Percentiles rank a stretch among this genome's conserved stretches.
phyloP scores from a whole-genome alignment of 2,329 filamentous ascomycete species.

The Trichoderma aggressivum region DNA sequence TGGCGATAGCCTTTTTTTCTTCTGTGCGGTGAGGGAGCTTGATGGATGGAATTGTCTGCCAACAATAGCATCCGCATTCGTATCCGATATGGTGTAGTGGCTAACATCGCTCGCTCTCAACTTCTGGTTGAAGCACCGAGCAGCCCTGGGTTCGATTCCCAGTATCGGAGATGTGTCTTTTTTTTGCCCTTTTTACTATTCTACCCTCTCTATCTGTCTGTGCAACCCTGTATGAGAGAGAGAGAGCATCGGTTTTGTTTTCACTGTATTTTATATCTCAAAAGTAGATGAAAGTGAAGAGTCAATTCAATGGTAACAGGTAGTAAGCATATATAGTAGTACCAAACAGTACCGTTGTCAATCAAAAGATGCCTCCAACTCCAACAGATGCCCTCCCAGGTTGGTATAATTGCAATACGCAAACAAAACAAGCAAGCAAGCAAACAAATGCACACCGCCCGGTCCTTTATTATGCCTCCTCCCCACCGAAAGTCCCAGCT shows the following conservation, averaged over 20 bases:
- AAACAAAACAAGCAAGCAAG: neutral
- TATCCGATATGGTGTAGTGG: slow-evolving; percentile 37
- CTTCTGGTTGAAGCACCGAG: slow-evolving; percentile 25
- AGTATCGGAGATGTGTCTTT: slow-evolving; percentile 31
- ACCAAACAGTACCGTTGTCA: neutral
- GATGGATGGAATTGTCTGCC: neutral
- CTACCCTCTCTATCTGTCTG: no score
- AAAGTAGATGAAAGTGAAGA: neutral
- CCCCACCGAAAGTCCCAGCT: slow-evolving; percentile 1
- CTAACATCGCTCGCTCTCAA: slow-evolving; percentile 38
- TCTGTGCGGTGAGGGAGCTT: neutral
- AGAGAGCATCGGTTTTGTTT: no score
- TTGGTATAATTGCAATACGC: neutral
- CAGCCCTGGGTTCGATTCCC: slow-evolving; percentile 37
- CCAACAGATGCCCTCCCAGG: neutral
- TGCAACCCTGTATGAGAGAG: neutral
- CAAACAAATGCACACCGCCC: neutral
- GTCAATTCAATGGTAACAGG: neutral
- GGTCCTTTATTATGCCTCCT: neutral
- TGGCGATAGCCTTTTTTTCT: neutral
- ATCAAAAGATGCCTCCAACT: slow-evolving; percentile 8
- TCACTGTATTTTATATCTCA: neutral
- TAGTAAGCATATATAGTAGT: neutral
- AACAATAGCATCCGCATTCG: neutral
- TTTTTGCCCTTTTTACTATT: neutral